phyloP scores from a whole-genome alignment of 169 alveolate species.

The Cryptosporidium meleagridis region DNA sequence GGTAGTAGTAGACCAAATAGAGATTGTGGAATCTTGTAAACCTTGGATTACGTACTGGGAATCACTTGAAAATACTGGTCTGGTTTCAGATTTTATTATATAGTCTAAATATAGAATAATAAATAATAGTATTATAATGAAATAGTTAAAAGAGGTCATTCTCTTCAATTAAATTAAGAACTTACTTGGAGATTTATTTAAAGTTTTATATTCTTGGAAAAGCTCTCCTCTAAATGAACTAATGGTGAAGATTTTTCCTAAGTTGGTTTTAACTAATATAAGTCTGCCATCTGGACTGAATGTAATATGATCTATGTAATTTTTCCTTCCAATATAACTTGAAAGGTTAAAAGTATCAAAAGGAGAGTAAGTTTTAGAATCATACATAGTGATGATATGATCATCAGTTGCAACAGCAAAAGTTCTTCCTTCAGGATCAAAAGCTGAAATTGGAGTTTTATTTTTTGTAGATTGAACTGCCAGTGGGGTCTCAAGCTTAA shows the following conservation, averaged over 20 bases:
- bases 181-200: conserved; percentile 41
- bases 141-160: not conserved
- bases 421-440: conserved; percentile 67
- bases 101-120: not conserved
- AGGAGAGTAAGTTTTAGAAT: conserved; percentile 53
- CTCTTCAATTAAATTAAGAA: not conserved
- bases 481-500: conserved; percentile 43
- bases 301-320: conserved; percentile 35
- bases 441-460: conserved; percentile 39
- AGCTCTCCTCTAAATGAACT: conserved; percentile 64
- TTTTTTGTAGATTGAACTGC: conserved; percentile 34
- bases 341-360: conserved; percentile 50
- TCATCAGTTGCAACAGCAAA: conserved; percentile 66
- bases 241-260: conserved; percentile 39
- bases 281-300: conserved; percentile 52
- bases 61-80: conserved; percentile 66
- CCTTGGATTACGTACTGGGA: conserved; percentile 63
- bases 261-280: conserved; percentile 36
- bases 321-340: not conserved
- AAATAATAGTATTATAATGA: not conserved
- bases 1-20: conserved; percentile 50
- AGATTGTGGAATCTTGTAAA: conserved; percentile 16
- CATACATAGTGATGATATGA: conserved; percentile 44
- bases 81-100: conserved; percentile 12
- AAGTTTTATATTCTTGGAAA: conserved; percentile 40